Conservation (phyloP, 805 yeast species). For the Kodamaea leandrae region DNA sequence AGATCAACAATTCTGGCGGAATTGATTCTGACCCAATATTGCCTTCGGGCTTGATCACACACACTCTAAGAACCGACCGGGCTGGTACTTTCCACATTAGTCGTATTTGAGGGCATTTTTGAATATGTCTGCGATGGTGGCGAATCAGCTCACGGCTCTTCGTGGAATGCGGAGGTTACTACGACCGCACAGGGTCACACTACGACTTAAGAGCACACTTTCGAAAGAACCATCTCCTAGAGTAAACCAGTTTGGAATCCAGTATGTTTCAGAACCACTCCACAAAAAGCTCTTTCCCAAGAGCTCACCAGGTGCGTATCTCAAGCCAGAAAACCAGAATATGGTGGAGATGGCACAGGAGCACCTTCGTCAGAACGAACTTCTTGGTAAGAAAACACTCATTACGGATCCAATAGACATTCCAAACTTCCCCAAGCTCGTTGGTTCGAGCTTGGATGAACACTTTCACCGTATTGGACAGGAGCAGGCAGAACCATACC, state of each 20-base stretch:
- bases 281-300: slow-evolving; percentile 62
- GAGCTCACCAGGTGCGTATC: slow-evolving; percentile 24
- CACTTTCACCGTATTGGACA: slow-evolving; percentile 77
- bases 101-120: no score
- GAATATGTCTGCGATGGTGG: no score
- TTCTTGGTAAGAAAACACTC: slow-evolving; percentile 74
- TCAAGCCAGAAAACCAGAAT: slow-evolving; percentile 29
- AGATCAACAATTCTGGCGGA: no score
- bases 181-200: background rate
- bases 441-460: slow-evolving; percentile 73
- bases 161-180: no score
- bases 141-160: no score
- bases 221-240: no score
- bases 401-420: slow-evolving; percentile 54
- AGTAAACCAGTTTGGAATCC: slow-evolving; percentile 69
- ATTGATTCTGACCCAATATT: no score
- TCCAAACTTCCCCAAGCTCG: slow-evolving; percentile 64
- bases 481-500: slow-evolving; percentile 58
- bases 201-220: background rate
- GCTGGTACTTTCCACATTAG: no score
- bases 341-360: slow-evolving; percentile 50
- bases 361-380: slow-evolving; percentile 58
- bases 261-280: slow-evolving; percentile 59
- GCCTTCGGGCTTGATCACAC: no score
- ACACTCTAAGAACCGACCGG: no score